Conservation (phyloP, 2,329 filamentous ascomycete species). For the Purpureocillium takamizusanense region DNA sequence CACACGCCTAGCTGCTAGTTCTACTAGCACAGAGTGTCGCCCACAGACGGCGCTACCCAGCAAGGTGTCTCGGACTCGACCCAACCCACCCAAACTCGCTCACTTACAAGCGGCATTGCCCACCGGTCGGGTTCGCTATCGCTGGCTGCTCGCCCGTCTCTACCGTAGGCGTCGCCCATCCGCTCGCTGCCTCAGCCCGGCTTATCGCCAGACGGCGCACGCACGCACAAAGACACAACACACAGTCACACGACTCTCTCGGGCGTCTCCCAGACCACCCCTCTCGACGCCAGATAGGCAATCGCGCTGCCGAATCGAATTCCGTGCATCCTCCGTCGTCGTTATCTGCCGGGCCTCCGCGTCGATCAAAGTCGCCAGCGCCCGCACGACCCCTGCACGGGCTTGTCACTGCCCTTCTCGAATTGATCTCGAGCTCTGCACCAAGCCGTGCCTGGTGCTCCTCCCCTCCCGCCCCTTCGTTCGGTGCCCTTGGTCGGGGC, state of each 20-base stretch:
- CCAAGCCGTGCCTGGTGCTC: no score
- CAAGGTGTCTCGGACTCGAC: no score
- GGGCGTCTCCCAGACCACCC: not conserved
- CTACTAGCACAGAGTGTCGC: no score
- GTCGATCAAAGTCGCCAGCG: constrained; percentile 2
- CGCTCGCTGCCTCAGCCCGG: not conserved
- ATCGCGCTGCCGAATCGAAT: constrained; percentile 1
- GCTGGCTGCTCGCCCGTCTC: no score
- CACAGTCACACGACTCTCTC: not conserved
- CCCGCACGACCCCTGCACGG: constrained; percentile 1
- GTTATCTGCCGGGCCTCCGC: constrained; percentile 3
- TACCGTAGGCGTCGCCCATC: no score
- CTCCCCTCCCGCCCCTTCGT: no score
- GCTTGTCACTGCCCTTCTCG: not conserved
- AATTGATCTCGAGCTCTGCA: no score
- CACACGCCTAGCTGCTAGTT: no score
- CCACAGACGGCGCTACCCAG: no score
- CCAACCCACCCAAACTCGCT: no score
- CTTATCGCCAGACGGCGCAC: not conserved
- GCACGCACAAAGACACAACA: not conserved
- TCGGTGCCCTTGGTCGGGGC: no score
- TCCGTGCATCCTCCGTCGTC: not conserved
- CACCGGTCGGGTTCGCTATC: no score
- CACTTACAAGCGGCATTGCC: not conserved
- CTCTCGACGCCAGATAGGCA: constrained; percentile 1